A percentile compares a stretch with the other conserved stretches of the same genome.
These are phyloP conservation scores for Aphanomyces invadans DNA, from an alignment of 352 stramenopile species.

Conservation along the genomic window DNA sequence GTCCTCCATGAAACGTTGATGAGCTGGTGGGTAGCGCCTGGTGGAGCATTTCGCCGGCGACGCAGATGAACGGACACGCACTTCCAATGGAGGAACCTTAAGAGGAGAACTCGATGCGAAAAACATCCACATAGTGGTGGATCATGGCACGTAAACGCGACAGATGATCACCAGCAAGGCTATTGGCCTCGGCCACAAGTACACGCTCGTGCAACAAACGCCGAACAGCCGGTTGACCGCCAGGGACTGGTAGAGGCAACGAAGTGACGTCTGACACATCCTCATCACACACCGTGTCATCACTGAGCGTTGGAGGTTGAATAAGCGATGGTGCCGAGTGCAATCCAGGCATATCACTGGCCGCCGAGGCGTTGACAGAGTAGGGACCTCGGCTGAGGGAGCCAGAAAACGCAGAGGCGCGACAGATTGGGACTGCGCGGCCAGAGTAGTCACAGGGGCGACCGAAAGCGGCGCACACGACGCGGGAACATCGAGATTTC, in stretches of 20 bases:
- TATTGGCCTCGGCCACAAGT: not conserved
- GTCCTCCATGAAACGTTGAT: too few relatives aligned
- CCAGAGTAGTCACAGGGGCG: not conserved
- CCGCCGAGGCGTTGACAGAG: not conserved
- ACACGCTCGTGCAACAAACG: not conserved
- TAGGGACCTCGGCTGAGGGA: too few relatives aligned
- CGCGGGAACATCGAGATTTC: not conserved
- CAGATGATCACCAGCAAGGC: not conserved
- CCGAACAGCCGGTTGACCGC: not conserved
- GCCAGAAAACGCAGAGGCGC: not conserved
- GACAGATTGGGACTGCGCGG: not conserved
- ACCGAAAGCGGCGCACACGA: too few relatives aligned
- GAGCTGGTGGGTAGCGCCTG: too few relatives aligned
- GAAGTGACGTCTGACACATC: not conserved
- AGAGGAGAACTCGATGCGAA: slow-evolving; percentile 3
- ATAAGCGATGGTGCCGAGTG: not conserved
- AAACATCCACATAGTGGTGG: not conserved
- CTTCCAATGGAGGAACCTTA: slow-evolving; percentile 8
- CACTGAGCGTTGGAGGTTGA: not conserved
- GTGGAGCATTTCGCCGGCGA: too few relatives aligned
- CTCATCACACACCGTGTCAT: not conserved
- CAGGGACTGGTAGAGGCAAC: not conserved
- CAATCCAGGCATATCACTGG: not conserved
- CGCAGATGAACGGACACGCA: too few relatives aligned
- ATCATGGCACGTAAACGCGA: not conserved